Conservation (phyloP, 78 protist genomes). For the Creolimax fragrantissima region DNA sequence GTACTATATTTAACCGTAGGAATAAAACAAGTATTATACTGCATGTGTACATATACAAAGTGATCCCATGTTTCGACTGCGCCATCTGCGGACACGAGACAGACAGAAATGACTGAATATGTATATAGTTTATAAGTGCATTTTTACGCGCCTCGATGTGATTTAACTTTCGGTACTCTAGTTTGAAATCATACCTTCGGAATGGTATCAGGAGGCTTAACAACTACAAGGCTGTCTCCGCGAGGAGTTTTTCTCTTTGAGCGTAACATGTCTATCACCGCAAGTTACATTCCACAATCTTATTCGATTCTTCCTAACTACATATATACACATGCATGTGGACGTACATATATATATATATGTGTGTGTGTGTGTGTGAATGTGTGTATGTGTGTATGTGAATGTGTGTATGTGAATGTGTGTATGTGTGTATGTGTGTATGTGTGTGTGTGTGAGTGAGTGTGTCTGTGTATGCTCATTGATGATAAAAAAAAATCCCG, state of each 20-base stretch:
- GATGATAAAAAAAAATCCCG: too few species aligned
- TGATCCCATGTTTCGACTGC: too few species aligned
- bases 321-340: neutral
- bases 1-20: too few species aligned
- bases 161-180: too few species aligned
- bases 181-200: too few species aligned
- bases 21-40: too few species aligned
- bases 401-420: neutral
- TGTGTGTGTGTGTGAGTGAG: conserved; percentile 9
- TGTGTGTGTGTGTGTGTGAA: neutral
- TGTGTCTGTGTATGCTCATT: neutral
- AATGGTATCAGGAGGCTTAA: too few species aligned
- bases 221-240: neutral
- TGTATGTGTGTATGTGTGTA: neutral
- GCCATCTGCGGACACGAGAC: too few species aligned
- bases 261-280: neutral
- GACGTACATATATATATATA: neutral
- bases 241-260: neutral
- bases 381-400: neutral
- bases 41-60: too few species aligned
- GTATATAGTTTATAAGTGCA: too few species aligned
- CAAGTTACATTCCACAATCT: neutral
- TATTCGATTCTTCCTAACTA: neutral
- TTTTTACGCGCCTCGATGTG: too few species aligned
- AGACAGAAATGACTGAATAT: too few species aligned